Conservation (phyloP, 208 protist species). For the Acanthamoeba sp. region DNA sequence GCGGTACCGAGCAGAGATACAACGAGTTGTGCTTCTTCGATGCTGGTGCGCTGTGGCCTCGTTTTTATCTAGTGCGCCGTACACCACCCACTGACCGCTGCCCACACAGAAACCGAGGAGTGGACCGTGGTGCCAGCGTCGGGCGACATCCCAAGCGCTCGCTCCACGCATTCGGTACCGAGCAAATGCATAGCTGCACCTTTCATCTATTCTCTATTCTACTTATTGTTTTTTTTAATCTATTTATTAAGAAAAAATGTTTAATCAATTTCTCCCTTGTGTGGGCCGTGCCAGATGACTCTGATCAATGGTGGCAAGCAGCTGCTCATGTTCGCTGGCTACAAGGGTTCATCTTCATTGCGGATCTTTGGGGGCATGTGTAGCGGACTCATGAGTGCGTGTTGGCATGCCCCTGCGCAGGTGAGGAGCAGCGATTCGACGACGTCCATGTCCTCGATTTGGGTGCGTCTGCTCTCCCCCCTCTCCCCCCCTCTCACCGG, state of each 20-base stretch:
- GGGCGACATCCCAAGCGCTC: slow-evolving; percentile 15
- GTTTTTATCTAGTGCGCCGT: neutral
- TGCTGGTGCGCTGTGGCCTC: neutral
- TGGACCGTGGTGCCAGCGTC: neutral
- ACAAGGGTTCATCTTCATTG: neutral
- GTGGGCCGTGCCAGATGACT: no score
- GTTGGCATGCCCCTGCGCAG: neutral
- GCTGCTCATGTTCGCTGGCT: slow-evolving; percentile 26
- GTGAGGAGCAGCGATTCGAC: slow-evolving; percentile 9
- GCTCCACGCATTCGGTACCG: slow-evolving; percentile 20
- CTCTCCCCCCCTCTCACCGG: neutral
- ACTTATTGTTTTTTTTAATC: no score
- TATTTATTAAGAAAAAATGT: no score
- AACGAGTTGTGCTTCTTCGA: slow-evolving; percentile 35
- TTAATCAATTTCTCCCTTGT: no score
- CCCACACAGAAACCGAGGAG: neutral
- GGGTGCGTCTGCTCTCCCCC: neutral
- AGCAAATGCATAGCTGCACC: neutral
- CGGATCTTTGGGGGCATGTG: neutral
- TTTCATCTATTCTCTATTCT: no score
- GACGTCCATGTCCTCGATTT: slow-evolving; percentile 23
- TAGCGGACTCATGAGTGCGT: neutral
- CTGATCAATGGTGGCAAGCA: slow-evolving; percentile 52
- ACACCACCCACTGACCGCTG: neutral
- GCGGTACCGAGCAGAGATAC: slow-evolving; percentile 30